phyloP scores from a whole-genome alignment of 2,329 filamentous ascomycete species.

The Pseudonectria buxi region DNA sequence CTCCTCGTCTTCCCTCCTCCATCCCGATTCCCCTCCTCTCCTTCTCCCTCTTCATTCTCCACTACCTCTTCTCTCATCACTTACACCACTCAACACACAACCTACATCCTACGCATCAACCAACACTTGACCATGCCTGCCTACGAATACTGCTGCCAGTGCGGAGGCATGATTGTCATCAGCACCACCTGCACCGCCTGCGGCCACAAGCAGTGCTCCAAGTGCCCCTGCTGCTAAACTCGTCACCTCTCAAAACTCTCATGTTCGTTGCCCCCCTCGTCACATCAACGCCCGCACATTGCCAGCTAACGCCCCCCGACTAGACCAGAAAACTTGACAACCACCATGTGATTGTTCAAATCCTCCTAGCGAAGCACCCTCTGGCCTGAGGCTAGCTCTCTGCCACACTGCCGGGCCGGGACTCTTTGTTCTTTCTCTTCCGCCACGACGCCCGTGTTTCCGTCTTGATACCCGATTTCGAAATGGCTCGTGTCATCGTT shows the following conservation, averaged over 20 bases:
- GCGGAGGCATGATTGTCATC: conserved; percentile 50
- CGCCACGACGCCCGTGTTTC: too few species aligned
- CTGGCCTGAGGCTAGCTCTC: too few species aligned
- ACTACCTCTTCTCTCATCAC: conserved; percentile 2
- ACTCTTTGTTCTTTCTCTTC: too few species aligned
- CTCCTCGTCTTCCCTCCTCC: conserved; percentile 8
- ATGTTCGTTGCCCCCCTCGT: not conserved
- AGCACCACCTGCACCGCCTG: conserved; percentile 47
- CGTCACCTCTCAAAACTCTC: conserved; percentile 4
- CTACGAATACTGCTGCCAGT: conserved; percentile 49
- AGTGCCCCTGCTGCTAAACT: conserved; percentile 34
- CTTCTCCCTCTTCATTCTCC: not conserved
- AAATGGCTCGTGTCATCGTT: too few species aligned
- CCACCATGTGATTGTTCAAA: too few species aligned
- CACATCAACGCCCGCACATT: conserved; percentile 1
- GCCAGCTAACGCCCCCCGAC: too few species aligned
- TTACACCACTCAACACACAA: conserved; percentile 2
- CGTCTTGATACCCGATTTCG: too few species aligned
- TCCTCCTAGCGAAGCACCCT: too few species aligned
- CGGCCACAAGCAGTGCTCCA: conserved; percentile 42
- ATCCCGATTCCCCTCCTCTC: not conserved
- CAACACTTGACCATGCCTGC: conserved; percentile 31
- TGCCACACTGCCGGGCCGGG: too few species aligned
- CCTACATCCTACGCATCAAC: conserved; percentile 7
- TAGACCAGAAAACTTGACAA: too few species aligned